These are phyloP conservation scores for Solanum chiquidenum DNA, from an alignment of 257 asterid species.

Conservation along the genomic window DNA sequence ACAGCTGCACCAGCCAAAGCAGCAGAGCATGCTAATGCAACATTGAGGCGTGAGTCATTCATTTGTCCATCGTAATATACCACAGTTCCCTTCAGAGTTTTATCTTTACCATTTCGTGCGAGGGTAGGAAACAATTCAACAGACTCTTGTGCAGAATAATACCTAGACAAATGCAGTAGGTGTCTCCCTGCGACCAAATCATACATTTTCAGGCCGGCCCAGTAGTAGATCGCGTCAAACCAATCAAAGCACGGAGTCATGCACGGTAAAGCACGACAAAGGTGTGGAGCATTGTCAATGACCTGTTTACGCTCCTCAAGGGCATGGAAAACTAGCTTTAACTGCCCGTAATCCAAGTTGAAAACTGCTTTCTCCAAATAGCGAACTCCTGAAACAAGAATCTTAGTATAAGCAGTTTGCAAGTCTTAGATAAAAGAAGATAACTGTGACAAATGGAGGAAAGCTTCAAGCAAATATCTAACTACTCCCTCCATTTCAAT, in stretches of 20 bases:
- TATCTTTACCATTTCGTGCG: constrained; percentile 62
- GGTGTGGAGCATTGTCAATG: constrained; percentile 91
- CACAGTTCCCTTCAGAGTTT: constrained; percentile 88
- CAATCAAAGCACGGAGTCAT: constrained; percentile 98
- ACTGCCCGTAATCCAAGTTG: constrained; percentile 86
- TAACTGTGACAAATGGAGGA: not conserved
- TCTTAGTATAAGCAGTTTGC: constrained; percentile 1
- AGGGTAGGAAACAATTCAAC: constrained; percentile 85
- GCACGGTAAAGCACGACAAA: constrained; percentile 89
- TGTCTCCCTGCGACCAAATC: constrained; percentile 86
- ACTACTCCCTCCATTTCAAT: not conserved
- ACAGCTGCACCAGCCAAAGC: constrained; percentile 90
- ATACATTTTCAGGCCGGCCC: constrained; percentile 95
- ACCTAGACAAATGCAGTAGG: constrained; percentile 82
- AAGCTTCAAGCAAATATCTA: not conserved
- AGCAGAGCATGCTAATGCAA: constrained; percentile 87
- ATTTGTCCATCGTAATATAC: constrained; percentile 98
- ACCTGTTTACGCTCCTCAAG: constrained; percentile 92
- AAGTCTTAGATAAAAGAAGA: not conserved
- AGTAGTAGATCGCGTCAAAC: constrained; percentile 85
- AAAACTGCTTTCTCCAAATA: constrained; percentile 97
- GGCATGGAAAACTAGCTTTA: constrained; percentile 91
- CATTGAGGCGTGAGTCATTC: constrained; percentile 93
- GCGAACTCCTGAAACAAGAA: constrained; percentile 65
- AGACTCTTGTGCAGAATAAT: constrained; percentile 85